Evolutionary conservation across 352 stramenopile species (phyloP).

Genomic region (Globisporangium emineosum): DNA sequence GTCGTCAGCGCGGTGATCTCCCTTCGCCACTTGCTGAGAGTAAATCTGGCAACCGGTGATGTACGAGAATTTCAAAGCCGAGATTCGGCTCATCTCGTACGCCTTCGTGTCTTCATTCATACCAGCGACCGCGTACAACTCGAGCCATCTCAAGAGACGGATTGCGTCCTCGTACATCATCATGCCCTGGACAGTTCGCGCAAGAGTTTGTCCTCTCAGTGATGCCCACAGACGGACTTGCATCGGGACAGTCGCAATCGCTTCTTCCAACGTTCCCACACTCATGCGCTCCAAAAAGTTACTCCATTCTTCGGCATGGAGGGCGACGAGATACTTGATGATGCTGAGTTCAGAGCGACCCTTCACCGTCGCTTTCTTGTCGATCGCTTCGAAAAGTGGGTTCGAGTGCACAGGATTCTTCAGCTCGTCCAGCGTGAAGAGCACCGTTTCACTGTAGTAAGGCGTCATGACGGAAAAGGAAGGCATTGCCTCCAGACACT

Average conservation of each 20-base stretch:
- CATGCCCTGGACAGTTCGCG: conserved; percentile 86
- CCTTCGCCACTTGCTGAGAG: conserved; percentile 70
- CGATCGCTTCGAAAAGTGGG: conserved; percentile 69
- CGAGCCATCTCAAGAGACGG: conserved; percentile 80
- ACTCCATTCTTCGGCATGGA: conserved; percentile 86
- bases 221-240: conserved; percentile 85
- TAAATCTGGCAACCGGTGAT: conserved; percentile 89
- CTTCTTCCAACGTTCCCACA: conserved; percentile 65
- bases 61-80: conserved; percentile 86
- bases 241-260: conserved; percentile 53
- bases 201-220: conserved; percentile 80
- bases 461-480: conserved; percentile 89
- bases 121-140: conserved; percentile 61
- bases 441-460: conserved; percentile 85
- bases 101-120: conserved; percentile 71
- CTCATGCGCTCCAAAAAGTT: conserved; percentile 87
- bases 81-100: conserved; percentile 83
- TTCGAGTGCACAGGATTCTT: conserved; percentile 83
- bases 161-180: conserved; percentile 89
- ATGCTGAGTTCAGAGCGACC: conserved; percentile 78
- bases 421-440: conserved; percentile 85
- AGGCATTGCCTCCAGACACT: conserved; percentile 76
- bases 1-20: conserved; percentile 80
- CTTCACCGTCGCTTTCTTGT: conserved; percentile 73
- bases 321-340: conserved; percentile 86